Evolutionary conservation across 805 yeast species (phyloP), one percentile per base, ranked within the genome.

Genomic region (Peterozyma xylosa): DNA sequence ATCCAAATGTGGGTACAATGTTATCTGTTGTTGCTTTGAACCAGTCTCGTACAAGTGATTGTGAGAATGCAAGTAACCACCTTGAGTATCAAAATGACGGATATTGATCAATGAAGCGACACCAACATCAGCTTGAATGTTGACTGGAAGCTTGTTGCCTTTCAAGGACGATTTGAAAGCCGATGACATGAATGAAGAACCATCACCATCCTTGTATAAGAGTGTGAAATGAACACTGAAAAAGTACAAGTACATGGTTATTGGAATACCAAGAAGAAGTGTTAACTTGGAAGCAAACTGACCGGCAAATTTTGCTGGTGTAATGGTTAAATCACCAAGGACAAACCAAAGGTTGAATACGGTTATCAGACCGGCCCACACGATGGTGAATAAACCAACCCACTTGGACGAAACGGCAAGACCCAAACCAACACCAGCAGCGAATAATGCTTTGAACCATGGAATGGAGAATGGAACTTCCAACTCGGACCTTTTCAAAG

Each of bases 51-150:
- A 84, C 52, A 68, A 64, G 54, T 77, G 80, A 45, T 72, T 70
- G 62, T 86, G 95, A n/a, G 91, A 83, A 60, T 86, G 95, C 53
- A 86, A 70, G 62, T 86, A 86, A 41, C 93, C 93, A 51, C 90
- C 93, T 53, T 72, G 73, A 33, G 91, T 82, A 49, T 76, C 77
- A 30, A 76, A 49, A 56, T 86, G 95, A 57, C 83, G 82, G 35
- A 86, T 51, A 33, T 88, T 71, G 29, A 86, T 73, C 9, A 64
- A 60, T 4, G 91, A 84, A 33, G 85, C 83, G 48, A 80, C 77
- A 51, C 93, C 93, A 38, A 86, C 90, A 41, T 78, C 76, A 11
- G 86, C 82, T 35, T 58, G 54, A 33, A 85, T 77, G 46, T 74
- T 58, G 30, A 54, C 59, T 46, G 91, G 91, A 45, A 86, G 74